phyloP scores from a whole-genome alignment of 768 basidiomycete genomes.

The Brasilioporus rufonigricans region DNA sequence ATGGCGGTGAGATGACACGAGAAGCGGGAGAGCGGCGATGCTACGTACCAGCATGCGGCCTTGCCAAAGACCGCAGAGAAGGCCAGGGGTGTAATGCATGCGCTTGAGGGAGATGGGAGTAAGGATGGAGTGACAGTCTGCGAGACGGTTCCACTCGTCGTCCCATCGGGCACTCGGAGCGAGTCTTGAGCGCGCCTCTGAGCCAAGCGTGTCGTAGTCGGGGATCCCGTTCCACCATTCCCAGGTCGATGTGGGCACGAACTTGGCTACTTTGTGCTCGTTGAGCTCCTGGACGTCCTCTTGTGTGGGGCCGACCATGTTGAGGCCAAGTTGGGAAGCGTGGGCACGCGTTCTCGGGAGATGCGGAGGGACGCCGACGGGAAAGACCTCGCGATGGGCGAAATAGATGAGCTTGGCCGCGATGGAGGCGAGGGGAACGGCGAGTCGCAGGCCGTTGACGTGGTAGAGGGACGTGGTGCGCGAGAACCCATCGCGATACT shows the following conservation, averaged over 20 bases:
- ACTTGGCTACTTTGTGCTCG: conserved; percentile 36
- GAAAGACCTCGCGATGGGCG: conserved; percentile 49
- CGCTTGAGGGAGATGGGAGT: conserved; percentile 27
- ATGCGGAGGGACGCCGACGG: conserved; percentile 42
- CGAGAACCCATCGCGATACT: conserved; percentile 40
- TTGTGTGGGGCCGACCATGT: conserved; percentile 43
- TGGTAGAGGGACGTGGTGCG: conserved; percentile 30
- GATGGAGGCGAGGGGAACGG: conserved; percentile 46
- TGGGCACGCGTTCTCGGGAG: conserved; percentile 34
- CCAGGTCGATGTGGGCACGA: conserved; percentile 12
- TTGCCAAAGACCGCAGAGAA: conserved; percentile 57
- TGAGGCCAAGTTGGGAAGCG: conserved; percentile 25
- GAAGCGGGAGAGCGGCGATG: neutral
- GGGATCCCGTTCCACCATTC: conserved; percentile 25
- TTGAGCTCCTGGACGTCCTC: conserved; percentile 64
- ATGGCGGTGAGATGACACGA: neutral
- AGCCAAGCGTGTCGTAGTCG: conserved; percentile 17
- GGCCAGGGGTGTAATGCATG: conserved; percentile 47
- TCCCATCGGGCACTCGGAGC: conserved; percentile 50
- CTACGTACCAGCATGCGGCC: conserved; percentile 60
- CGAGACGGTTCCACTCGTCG: conserved; percentile 54
- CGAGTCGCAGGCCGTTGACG: conserved; percentile 24
- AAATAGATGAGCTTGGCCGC: conserved; percentile 67
- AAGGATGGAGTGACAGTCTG: conserved; percentile 43
- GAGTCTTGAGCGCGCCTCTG: conserved; percentile 26